A percentile compares a stretch with the other conserved stretches of the same genome.
Evolutionary conservation across 805 yeast species (phyloP).

Genomic region (Hanseniaspora guilliermondii): DNA sequence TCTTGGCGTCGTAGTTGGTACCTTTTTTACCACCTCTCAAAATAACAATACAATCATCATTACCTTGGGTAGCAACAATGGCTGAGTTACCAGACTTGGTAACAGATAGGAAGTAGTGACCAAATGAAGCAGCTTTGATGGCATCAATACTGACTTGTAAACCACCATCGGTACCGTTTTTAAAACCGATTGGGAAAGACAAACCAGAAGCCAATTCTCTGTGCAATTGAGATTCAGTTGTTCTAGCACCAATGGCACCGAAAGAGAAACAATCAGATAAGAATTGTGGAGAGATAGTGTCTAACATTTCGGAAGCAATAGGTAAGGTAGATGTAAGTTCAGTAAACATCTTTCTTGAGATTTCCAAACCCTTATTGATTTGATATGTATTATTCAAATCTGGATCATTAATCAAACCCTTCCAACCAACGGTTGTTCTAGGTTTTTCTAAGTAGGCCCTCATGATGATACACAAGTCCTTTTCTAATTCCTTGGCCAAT

Average conservation of each 20-base stretch:
- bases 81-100: conserved; percentile 96
- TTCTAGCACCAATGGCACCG: conserved; percentile 98
- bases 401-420: conserved; percentile 94
- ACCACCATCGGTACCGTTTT: conserved; percentile 95
- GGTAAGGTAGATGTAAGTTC: conserved; percentile 70
- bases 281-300: conserved; percentile 93
- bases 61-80: conserved; percentile 90
- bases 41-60: conserved; percentile 77
- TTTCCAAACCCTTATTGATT: conserved; percentile 86
- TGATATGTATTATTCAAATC: conserved; percentile 86
- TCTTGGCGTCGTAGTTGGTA: conserved; percentile 73
- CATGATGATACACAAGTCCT: conserved; percentile 80
- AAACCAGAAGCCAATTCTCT: conserved; percentile 94
- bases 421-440: conserved; percentile 98
- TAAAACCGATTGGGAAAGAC: conserved; percentile 96
- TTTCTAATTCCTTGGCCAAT: conserved; percentile 48
- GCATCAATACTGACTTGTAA: conserved; percentile 93
- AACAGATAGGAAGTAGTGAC: conserved; percentile 88
- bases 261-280: conserved; percentile 83
- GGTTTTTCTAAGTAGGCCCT: conserved; percentile 97
- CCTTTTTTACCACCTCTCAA: conserved; percentile 92
- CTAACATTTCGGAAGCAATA: conserved; percentile 95
- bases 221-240: conserved; percentile 95
- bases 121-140: conserved; percentile 76
- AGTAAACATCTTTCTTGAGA: conserved; percentile 75